Evolutionary conservation across 2,329 filamentous ascomycete genomes (phyloP), one percentile per base, ranked within the genome.

Genomic region (Gnomoniopsis sp.): DNA sequence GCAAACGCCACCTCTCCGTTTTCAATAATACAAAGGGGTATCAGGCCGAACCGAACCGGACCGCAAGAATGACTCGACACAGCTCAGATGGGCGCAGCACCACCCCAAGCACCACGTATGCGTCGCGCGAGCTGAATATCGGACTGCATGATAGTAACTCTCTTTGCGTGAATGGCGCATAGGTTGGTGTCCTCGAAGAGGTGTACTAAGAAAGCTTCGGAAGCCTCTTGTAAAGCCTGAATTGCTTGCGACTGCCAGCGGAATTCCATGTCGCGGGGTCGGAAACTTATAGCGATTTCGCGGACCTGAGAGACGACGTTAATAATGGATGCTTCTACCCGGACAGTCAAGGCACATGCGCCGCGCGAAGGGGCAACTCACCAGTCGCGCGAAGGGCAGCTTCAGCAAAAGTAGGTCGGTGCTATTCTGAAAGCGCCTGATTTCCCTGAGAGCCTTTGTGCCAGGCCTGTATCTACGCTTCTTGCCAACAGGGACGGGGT

Each of bases 221-320:
- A 86, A 15, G 93, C 91, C 79, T 98, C 93, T 76, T 98, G 93
- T 2, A 98, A 82, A 14, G 93, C 93, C 69, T 90, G 86, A 68
- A 98, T 95, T 53, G 95, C 93, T 68, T 96, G 93, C 55, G 90
- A 96, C 78, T 98, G 95, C 93, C 95, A 99, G 66, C 93, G 86
- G 73, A 98, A 86, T 62, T 90, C 88, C 58, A 86, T 79, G 60
- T 84, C 85, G 38, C 75, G 73, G 4, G 85, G 83, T 19, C 87
- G 85, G 61, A 88, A 79, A 1, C 81, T 75, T 30, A 90, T 70
- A 3, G 88, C 88, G 65, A 92, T 90, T 75, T 92, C 89, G 73
- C 88, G 87, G 57, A 90, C 79, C 81, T 83, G 34, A 0, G 68
- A 62, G 15, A 14, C 1, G 3, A 12, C 7, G 48, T 60, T 6